Evolutionary conservation across 768 basidiomycete genomes (phyloP), one percentile per base, ranked within the genome.

Genomic region (Rhizopogon salebrosus): DNA sequence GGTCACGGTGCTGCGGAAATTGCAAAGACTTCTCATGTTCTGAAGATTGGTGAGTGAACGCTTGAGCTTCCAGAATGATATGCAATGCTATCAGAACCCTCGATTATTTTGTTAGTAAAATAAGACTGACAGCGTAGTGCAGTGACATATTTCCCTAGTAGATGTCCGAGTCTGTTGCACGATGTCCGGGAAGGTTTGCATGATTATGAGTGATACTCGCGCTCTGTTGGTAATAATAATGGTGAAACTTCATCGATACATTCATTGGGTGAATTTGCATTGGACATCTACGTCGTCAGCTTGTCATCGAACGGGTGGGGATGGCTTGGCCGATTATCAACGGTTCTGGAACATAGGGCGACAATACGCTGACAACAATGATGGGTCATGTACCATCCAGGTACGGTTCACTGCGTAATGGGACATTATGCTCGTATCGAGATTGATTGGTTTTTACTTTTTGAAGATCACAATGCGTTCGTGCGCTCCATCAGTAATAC

Each of bases 401-500:
- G 87, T 90, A 9, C 3, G 77, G 60, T 49, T 37, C 36, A 29
- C 31, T 46, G 10, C n/a, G 9, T 22, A 9, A 23, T 46, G 4
- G 2, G 29, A 16, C 40, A 24, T 58, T 24, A 24, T 64, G 22
- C 16, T 51, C 45, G 34, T 37, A 34, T 43, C 38, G 60, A 90
- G 90, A 75, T n/a, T n/a, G n/a, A n/a, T n/a, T 92, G 90, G 76
- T 91, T 95, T 55, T 77, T 95, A 61, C 85, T 95, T 70, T 79
- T 95, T 66, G 93, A 95, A 73, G 92, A 95, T 77, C 80, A 93
- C 67, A 91, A 90, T 52, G 91, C 91, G 24, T 93, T 93, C 74
- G 92, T 91, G 58, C 86, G 89, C 46, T 87, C 85, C 51, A 85
- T 92, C 64, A 86, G 82, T 68, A n/a, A n/a, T n/a, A n/a, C n/a